Percentiles rank a stretch among this genome's conserved stretches.
These are phyloP conservation scores for Prunus dulcis DNA, from an alignment of 306 rosid species.

Conservation along the genomic window DNA sequence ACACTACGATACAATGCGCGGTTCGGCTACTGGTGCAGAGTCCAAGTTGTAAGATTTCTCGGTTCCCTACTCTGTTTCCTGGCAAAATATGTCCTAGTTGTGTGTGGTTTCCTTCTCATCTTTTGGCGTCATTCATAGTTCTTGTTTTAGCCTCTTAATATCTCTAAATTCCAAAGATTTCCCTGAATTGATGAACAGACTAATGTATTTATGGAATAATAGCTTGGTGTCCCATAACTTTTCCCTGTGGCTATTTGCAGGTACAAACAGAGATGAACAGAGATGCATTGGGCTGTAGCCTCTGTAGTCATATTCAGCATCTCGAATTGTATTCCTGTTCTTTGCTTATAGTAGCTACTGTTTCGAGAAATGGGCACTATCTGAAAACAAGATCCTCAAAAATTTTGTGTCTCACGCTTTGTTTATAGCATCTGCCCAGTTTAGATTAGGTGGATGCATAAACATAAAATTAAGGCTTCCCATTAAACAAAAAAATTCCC, in stretches of 20 bases:
- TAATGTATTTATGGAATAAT: neutral
- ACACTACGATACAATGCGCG: slow-evolving; percentile 64
- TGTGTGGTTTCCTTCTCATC: neutral
- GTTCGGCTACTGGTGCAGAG: neutral
- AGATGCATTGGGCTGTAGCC: neutral
- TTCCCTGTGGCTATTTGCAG: slow-evolving; percentile 18
- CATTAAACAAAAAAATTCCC: neutral
- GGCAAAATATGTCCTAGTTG: neutral
- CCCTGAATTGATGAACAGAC: neutral
- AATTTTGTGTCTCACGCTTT: neutral
- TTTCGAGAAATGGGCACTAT: neutral
- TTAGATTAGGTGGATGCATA: neutral
- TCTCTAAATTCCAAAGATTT: too few relatives aligned
- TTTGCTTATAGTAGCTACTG: neutral
- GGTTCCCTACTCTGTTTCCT: neutral
- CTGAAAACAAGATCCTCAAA: neutral
- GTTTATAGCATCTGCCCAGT: neutral
- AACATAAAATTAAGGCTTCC: neutral
- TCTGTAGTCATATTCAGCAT: neutral
- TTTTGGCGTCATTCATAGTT: neutral
- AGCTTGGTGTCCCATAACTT: neutral
- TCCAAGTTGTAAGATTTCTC: slow-evolving; percentile 25
- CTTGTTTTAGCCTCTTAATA: too few relatives aligned
- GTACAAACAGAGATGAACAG: slow-evolving; percentile 13
- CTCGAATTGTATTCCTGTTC: neutral